Base-by-base conservation (phyloP, 2,329 filamentous ascomycete genomes). In the Aotearoamyces nothofagi region DNA sequence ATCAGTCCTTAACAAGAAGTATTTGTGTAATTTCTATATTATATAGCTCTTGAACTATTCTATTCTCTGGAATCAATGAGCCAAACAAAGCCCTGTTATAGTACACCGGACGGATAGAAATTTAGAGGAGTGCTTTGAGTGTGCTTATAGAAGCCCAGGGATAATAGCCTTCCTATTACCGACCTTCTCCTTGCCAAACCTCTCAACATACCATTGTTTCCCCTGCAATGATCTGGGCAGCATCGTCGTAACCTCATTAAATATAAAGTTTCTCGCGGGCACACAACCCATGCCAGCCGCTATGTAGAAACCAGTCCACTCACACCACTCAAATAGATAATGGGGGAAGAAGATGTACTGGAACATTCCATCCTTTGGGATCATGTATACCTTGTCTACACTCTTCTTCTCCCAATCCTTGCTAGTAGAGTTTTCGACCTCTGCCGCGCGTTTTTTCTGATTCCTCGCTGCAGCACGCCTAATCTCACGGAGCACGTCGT, bases 261-360 rank as follows among this genome's bases (percentile, higher is more conserved):
- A 39, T 24, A 93, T 45, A 48, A 96, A 96, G 28, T 67, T 68
- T 44, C 84, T 61, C 14, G 83, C 87, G 1, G 90, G 87, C 26
- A 70, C 57, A 46, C 76, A 82, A 4, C 57, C 54, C 56, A 61
- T 67, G 1, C 73, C 74, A 32, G 75, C 67, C 41, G 79, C 67
- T 51, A 93, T 67, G 61, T 77, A 84, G 52, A 84, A 98, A 0
- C 90, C 90, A 3, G 67, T 53, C 90, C 90, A 98, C 61, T 98
- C 90, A 30, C 93, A 51, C 90, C 90, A 98, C 57, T 98, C 90
- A 48, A 77, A 79, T n/a, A 92, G 62, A 52, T 94, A 98, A 52
- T 98, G 90, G 40, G 90, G 84, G 52, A 78, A 93, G 34, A 96
- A 63, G 47, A 93, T 69, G 44, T 74, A 77, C 39, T 66, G 63